These are phyloP conservation scores for Tylopilus sp. DNA, from an alignment of 1,284 basidiomycete genomes.

Conservation along the genomic window DNA sequence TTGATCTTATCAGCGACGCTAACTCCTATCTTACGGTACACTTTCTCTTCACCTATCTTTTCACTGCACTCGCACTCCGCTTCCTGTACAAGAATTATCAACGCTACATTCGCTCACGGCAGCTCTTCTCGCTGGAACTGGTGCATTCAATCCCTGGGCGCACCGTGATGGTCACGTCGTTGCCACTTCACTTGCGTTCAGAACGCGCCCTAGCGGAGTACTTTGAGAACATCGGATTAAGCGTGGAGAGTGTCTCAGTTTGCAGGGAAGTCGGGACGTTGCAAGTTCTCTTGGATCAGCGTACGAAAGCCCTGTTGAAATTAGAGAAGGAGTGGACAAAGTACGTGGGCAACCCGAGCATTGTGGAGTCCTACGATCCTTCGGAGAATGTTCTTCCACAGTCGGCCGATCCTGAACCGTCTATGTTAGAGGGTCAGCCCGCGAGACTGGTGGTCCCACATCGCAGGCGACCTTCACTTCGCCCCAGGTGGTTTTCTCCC, in stretches of 20 bases:
- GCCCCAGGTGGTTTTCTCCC: slow-evolving; percentile 61
- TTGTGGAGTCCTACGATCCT: slow-evolving; percentile 68
- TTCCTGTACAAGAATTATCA: slow-evolving; percentile 89
- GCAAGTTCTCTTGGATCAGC: slow-evolving; percentile 66
- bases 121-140: slow-evolving; percentile 90
- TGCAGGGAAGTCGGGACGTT: slow-evolving; percentile 80
- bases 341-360: slow-evolving; percentile 91
- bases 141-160: slow-evolving; percentile 92
- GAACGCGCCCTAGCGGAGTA: slow-evolving; percentile 89
- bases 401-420: slow-evolving; percentile 47
- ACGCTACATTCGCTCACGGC: slow-evolving; percentile 87
- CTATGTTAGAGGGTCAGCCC: slow-evolving; percentile 46
- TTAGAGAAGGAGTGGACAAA: slow-evolving; percentile 85
- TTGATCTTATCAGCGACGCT: slow-evolving; percentile 82
- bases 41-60: slow-evolving; percentile 89
- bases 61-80: slow-evolving; percentile 81
- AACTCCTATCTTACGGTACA: slow-evolving; percentile 85
- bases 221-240: slow-evolving; percentile 81
- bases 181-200: slow-evolving; percentile 80
- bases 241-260: slow-evolving; percentile 88
- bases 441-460: slow-evolving; percentile 68
- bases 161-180: slow-evolving; percentile 83
- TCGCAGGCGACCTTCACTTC: slow-evolving; percentile 63
- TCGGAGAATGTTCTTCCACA: slow-evolving; percentile 47
- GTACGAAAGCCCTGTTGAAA: slow-evolving; percentile 74